Evolutionary conservation across 2,329 filamentous ascomycete genomes (phyloP).

Genomic region (Talaromyces sp.): DNA sequence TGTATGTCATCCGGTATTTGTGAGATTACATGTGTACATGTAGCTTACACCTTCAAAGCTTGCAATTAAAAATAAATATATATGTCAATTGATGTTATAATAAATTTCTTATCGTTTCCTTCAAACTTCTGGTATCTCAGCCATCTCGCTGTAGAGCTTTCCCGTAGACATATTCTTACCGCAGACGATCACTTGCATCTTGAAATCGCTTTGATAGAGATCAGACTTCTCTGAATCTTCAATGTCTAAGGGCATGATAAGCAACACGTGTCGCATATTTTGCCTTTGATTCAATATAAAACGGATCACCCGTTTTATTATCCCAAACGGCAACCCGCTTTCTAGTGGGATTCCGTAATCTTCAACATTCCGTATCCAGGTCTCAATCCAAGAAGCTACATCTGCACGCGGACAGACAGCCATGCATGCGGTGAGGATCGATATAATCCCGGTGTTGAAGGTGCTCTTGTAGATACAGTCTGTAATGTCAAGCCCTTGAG

Average conservation of each 20-base stretch:
- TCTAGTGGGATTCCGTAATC: slow-evolving; percentile 4
- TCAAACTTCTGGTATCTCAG: slow-evolving; percentile 3
- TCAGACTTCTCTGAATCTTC: slow-evolving; percentile 5
- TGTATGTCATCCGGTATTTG: no score
- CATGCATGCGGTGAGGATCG: not conserved
- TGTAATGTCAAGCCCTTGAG: not conserved
- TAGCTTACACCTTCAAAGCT: no score
- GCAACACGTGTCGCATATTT: not conserved
- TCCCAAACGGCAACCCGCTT: slow-evolving; percentile 3
- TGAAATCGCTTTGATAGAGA: slow-evolving; percentile 9
- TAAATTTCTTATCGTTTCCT: not conserved
- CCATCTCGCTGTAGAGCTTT: not conserved
- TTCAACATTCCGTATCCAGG: slow-evolving; percentile 3
- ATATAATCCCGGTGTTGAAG: slow-evolving; percentile 1
- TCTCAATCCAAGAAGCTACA: slow-evolving; percentile 3
- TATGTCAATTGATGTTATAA: no score
- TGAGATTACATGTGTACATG: no score
- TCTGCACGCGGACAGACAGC: slow-evolving; percentile 1
- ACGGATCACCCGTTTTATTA: slow-evolving; percentile 3
- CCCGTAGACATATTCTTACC: slow-evolving; percentile 1
- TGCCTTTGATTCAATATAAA: slow-evolving; percentile 1
- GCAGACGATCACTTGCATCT: slow-evolving; percentile 3
- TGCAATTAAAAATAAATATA: no score
- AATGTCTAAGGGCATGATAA: slow-evolving; percentile 2
- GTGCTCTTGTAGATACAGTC: slow-evolving; percentile 6